phyloP scores from a whole-genome alignment of 2,329 filamentous ascomycete genomes.

The Neoscytalidium dimidiatum region DNA sequence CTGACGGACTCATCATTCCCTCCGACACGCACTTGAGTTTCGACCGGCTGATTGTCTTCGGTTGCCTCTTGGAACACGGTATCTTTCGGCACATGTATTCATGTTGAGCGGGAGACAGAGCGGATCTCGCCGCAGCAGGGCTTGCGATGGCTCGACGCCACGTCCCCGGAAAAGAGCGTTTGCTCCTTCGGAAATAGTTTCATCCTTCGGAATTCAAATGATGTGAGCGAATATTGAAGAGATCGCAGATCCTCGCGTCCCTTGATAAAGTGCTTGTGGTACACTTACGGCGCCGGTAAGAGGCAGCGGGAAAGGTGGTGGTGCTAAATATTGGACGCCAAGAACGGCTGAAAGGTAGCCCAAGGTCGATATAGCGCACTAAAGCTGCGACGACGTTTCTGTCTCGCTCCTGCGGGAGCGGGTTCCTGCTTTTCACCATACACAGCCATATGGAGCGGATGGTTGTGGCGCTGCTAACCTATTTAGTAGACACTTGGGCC shows the following conservation, averaged over 20 bases:
- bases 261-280: neutral
- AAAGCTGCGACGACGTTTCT: neutral
- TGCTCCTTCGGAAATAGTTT: neutral
- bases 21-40: too few relatives aligned
- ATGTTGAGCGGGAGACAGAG: too few relatives aligned
- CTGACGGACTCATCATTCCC: too few relatives aligned
- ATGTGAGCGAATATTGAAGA: neutral
- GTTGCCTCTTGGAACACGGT: too few relatives aligned
- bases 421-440: neutral
- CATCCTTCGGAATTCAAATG: neutral
- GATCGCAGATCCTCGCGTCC: neutral
- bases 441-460: too few relatives aligned
- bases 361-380: neutral
- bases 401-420: neutral
- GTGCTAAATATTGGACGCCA: neutral
- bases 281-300: neutral
- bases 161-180: neutral
- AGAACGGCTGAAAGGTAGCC: neutral
- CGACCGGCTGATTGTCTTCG: too few relatives aligned
- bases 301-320: neutral
- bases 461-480: neutral
- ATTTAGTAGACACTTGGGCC: neutral
- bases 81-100: too few relatives aligned
- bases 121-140: too few relatives aligned
- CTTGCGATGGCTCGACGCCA: neutral